phyloP scores from a whole-genome alignment of 257 asterid species.

The Nemophila menziesii region DNA sequence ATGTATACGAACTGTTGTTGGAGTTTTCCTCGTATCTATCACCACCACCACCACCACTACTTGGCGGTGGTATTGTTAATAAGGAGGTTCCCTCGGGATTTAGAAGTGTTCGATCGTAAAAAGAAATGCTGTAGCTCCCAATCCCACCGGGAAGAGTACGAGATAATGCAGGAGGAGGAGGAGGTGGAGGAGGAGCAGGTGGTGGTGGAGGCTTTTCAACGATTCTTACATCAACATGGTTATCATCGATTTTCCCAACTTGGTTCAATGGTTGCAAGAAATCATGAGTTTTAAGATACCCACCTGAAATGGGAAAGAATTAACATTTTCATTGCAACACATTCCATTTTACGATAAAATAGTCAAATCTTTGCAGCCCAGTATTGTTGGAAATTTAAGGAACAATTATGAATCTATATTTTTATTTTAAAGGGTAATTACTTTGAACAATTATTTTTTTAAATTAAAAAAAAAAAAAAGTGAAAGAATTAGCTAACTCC shows the following conservation, averaged over 20 bases:
- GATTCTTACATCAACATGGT: conserved; percentile 27
- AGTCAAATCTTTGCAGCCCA: no score
- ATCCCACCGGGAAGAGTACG: conserved; percentile 77
- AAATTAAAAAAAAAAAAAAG: not conserved
- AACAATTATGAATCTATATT: no score
- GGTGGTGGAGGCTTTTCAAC: conserved; percentile 30
- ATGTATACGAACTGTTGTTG: conserved; percentile 54
- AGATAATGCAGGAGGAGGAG: conserved; percentile 33
- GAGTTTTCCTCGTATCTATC: conserved; percentile 47
- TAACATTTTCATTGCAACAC: no score
- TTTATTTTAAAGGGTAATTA: no score
- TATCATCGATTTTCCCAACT: conserved; percentile 38
- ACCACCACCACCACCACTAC: no score
- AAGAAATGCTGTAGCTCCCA: conserved; percentile 70
- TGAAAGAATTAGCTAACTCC: no score
- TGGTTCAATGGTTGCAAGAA: conserved; percentile 82
- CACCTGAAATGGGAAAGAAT: no score
- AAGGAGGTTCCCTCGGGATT: conserved; percentile 42
- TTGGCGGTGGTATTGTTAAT: conserved; percentile 39
- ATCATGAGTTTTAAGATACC: conserved; percentile 71
- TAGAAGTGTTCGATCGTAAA: conserved; percentile 41
- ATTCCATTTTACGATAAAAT: no score
- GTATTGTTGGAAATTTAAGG: no score
- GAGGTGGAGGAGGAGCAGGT: no score
- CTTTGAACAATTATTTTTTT: no score